Conservation (phyloP, 2,329 filamentous ascomycete genomes). For the Fusarium agapanthi region DNA sequence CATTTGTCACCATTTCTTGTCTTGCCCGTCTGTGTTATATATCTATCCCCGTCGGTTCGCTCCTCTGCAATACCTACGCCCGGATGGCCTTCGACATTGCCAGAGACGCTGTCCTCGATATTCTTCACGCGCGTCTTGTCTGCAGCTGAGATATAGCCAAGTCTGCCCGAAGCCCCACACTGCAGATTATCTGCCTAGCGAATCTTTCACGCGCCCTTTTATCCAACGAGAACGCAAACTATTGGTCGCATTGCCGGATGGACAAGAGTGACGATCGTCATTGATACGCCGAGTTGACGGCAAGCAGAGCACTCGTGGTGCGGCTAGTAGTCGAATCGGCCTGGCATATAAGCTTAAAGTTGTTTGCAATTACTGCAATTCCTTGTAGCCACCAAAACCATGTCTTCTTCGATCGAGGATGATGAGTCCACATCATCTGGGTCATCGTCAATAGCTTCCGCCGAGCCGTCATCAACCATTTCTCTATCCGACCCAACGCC, state of each 20-base stretch:
- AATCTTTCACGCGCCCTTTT: not conserved
- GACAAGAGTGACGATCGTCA: slow-evolving; percentile 31
- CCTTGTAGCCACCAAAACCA: slow-evolving; percentile 13
- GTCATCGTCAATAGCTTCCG: slow-evolving; percentile 15
- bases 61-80: slow-evolving; percentile 9
- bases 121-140: slow-evolving; percentile 17
- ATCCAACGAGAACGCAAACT: slow-evolving; percentile 1
- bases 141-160: slow-evolving; percentile 20
- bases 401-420: slow-evolving; percentile 31
- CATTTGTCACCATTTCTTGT: slow-evolving; percentile 18
- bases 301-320: slow-evolving; percentile 27
- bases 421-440: slow-evolving; percentile 21
- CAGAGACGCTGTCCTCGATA: slow-evolving; percentile 16
- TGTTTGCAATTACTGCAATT: not conserved
- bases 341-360: slow-evolving; percentile 7
- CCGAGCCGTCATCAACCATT: slow-evolving; percentile 24
- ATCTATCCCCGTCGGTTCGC: slow-evolving; percentile 19
- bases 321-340: slow-evolving; percentile 31
- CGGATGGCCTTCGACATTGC: slow-evolving; percentile 26
- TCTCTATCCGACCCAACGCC: slow-evolving; percentile 29
- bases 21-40: slow-evolving; percentile 4
- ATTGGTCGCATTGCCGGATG: slow-evolving; percentile 32
- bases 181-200: not conserved
- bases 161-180: not conserved
- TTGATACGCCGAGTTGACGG: slow-evolving; percentile 36